These are phyloP conservation scores for Rhizoclosmatium globosum DNA, from an alignment of 192 early-diverging fungal genomes.

Conservation along the genomic window DNA sequence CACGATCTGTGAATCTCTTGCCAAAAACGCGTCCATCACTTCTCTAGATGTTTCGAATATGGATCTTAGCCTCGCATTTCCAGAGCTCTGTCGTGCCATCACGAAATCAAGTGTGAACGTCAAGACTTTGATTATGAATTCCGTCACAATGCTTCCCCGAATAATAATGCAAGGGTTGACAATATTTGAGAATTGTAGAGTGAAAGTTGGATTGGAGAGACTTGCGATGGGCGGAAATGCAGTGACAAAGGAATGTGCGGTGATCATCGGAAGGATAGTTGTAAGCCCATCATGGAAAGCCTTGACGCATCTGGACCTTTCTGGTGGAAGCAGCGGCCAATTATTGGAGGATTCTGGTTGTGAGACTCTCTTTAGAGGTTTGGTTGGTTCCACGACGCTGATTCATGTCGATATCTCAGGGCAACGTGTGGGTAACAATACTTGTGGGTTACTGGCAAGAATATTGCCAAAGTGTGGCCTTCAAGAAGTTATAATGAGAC, in stretches of 20 bases:
- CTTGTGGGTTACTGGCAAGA: not conserved
- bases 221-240: slow-evolving; percentile 2
- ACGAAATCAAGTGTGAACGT: not conserved
- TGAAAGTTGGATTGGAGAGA: not conserved
- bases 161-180: not conserved
- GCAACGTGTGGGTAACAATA: not conserved
- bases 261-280: not conserved
- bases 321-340: not conserved
- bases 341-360: not conserved
- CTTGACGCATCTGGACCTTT: not conserved
- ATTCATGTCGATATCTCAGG: not conserved
- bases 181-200: not conserved
- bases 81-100: not conserved
- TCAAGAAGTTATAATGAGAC: not conserved
- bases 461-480: not conserved
- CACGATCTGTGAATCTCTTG: not conserved
- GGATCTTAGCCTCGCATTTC: slow-evolving; percentile 1
- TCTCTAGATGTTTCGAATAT: not conserved
- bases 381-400: not conserved
- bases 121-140: not conserved
- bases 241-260: not conserved
- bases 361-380: not conserved
- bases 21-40: not conserved
- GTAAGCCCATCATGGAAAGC: not conserved
- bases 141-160: not conserved